Evolutionary conservation across 805 yeast genomes (phyloP), one percentile per base, ranked within the genome.

Genomic region (Monosporozyma servazzii): DNA sequence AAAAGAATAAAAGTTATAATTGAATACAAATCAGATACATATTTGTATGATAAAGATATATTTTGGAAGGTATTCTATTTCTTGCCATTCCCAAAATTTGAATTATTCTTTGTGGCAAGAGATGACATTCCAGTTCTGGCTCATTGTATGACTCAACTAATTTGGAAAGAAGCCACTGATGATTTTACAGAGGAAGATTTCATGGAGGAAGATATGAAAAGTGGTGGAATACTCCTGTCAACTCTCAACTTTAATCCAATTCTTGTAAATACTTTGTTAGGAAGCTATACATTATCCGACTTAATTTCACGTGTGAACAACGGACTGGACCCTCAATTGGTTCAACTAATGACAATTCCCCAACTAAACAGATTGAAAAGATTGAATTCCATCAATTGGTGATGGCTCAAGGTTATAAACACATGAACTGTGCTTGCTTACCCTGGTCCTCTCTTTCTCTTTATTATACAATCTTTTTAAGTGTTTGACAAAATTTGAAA

Each of bases 61-160:
- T 56, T 63, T 39, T 61, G 66, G 66, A 61, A 60, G 52, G 33
- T 59, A 2, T 55, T 50, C 2, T 33, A 56, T 15, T 58, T 50
- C 44, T 46, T 62, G 21, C 48, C 49, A 20, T 10, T 47, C 8
- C 37, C 49, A 9, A 45, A 48, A 30, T 49, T 53, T 17, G 48
- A 54, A 45, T 42, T 53, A 4, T 52, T 52, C 48, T 48, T 55
- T 30, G 27, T 20, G 17, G 9, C 21, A 25, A 17, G 27, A 9
- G 21, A 36, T n/a, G 21, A 5, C 6, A 11, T 36, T 2, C 17
- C 43, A 6, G 20, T 50, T 5, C 13, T 25, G 17, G 30, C 47
- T 13, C 30, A 40, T 8, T 23, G 15, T n/a, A 17, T 49, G 13
- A 33, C 4, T 2, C 21, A 20, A 18, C 9, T 37, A 8, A 37